Evolutionary conservation across 257 asterid genomes (phyloP).

Genomic region (Primulina huaijiensis): DNA sequence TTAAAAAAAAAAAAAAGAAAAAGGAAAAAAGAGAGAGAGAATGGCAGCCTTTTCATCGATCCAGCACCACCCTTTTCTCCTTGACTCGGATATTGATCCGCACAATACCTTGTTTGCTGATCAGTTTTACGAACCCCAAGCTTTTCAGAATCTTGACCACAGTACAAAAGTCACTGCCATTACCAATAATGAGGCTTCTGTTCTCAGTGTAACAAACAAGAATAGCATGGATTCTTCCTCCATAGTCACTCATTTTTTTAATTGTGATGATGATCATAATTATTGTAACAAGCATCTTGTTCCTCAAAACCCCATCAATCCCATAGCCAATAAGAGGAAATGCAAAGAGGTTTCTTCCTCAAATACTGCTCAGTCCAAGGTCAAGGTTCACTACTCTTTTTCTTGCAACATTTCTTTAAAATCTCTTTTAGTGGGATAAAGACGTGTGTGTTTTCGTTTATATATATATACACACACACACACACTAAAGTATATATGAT

Average conservation of each 20-base stretch:
- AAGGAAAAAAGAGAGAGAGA: not conserved
- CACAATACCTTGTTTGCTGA: constrained; percentile 27
- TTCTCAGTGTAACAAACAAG: constrained; percentile 28
- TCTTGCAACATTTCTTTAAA: too few species aligned
- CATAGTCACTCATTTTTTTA: constrained; percentile 23
- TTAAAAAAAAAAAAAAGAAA: too few species aligned
- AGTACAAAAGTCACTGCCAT: constrained; percentile 22
- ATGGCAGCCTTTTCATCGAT: constrained; percentile 52
- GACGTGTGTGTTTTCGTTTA: too few species aligned
- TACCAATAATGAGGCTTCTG: constrained; percentile 25
- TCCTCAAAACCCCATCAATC: not conserved
- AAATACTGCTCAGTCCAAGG: constrained; percentile 58
- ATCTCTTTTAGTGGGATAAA: too few species aligned
- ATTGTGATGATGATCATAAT: not conserved
- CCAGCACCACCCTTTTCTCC: constrained; percentile 29
- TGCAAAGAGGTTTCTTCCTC: constrained; percentile 30
- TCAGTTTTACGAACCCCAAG: constrained; percentile 36
- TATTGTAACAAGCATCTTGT: not conserved
- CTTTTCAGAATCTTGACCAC: constrained; percentile 29
- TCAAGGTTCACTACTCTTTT: constrained; percentile 39
- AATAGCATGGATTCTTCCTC: constrained; percentile 50
- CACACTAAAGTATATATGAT: too few species aligned
- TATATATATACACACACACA: too few species aligned
- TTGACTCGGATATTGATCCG: constrained; percentile 36
- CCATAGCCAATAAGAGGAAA: constrained; percentile 46